Percentiles rank a stretch among this genome's conserved stretches.
phyloP scores from a whole-genome alignment of 192 early-diverging fungal species.

The Entomortierella beljakovae region DNA sequence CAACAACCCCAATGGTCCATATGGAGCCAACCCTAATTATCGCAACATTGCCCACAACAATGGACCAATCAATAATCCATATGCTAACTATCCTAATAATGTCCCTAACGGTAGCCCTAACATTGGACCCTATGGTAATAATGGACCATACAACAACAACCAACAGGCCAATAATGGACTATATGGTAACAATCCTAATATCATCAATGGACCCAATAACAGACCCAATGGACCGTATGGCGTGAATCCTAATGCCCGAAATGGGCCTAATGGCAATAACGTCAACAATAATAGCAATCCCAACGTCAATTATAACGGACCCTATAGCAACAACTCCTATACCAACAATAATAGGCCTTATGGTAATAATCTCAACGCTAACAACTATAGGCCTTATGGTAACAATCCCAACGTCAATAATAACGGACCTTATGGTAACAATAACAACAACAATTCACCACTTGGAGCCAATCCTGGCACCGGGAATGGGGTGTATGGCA shows the following conservation, averaged over 20 bases:
- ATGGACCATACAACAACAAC: no score
- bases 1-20: not conserved
- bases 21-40: not conserved
- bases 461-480: no score
- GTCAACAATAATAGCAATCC: not conserved
- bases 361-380: not conserved
- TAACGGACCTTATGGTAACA: not conserved
- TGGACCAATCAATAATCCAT: no score
- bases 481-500: no score
- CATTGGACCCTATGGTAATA: no score
- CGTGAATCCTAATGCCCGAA: no score
- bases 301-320: not conserved
- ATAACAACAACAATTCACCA: not conserved
- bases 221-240: no score
- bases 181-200: not conserved
- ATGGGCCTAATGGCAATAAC: not conserved
- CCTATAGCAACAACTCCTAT: not conserved
- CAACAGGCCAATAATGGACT: not conserved
- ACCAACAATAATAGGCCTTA: not conserved
- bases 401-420: not conserved
- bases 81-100: no score
- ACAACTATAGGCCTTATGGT: not conserved
- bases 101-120: no score
- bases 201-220: no score
- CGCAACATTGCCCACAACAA: no score